Conservation (phyloP, 23 red algal species). For the Chondrus crispus region DNA sequence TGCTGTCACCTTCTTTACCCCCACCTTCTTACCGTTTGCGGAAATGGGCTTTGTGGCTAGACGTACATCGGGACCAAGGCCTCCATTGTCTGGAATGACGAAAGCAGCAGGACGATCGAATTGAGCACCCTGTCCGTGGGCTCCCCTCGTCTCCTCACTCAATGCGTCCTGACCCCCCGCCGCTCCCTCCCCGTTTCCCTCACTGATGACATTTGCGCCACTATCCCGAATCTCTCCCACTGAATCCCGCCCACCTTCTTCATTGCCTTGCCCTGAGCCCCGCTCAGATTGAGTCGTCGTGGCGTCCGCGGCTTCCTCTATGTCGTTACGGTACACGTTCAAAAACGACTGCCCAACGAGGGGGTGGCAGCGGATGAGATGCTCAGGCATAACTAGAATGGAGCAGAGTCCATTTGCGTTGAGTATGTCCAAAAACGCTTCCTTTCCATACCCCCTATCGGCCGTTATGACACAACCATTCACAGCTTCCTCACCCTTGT, state of each 20-base stretch:
- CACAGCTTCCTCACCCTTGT: background rate
- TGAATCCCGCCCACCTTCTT: background rate
- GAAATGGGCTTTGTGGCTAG: background rate
- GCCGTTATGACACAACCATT: constrained; percentile 3
- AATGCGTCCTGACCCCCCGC: background rate
- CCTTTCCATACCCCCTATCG: constrained; percentile 17
- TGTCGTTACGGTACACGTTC: background rate
- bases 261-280: background rate
- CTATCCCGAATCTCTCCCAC: background rate
- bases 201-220: background rate
- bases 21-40: background rate
- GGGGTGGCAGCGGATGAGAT: background rate
- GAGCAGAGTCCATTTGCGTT: background rate
- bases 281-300: background rate
- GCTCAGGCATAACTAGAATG: background rate
- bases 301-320: background rate
- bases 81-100: background rate
- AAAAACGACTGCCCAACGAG: background rate
- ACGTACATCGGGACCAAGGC: background rate
- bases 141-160: background rate
- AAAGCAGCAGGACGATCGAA: background rate
- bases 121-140: background rate
- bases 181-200: background rate
- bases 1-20: background rate
- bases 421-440: background rate